phyloP scores from a whole-genome alignment of 1,139 yeast genomes.

The Candida frijolesensis region DNA sequence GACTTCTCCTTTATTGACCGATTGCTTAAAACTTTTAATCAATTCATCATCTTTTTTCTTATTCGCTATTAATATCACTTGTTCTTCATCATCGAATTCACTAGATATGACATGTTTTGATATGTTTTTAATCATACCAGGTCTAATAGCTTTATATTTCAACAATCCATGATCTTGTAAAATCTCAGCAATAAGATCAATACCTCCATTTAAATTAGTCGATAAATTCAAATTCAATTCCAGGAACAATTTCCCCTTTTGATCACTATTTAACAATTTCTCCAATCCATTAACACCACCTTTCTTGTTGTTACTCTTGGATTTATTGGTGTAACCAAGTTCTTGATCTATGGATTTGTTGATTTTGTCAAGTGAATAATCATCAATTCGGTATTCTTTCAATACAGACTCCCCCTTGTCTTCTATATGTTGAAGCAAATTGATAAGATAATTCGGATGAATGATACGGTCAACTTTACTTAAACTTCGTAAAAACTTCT shows the following conservation, averaged over 20 bases:
- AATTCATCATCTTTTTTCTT: constrained; percentile 47
- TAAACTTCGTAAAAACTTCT: constrained; percentile 66
- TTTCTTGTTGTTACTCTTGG: constrained; percentile 10
- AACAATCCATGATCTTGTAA: constrained; percentile 65
- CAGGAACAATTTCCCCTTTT: constrained; percentile 44
- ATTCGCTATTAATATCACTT: constrained; percentile 37
- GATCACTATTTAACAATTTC: constrained; percentile 23
- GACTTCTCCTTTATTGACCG: background rate
- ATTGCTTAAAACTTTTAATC: constrained; percentile 39
- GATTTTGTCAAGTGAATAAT: constrained; percentile 41
- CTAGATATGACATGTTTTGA: constrained; percentile 11
- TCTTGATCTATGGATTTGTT: constrained; percentile 33
- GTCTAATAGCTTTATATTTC: constrained; percentile 35
- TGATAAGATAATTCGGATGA: constrained; percentile 50
- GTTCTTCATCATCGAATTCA: constrained; percentile 19
- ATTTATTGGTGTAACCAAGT: constrained; percentile 26
- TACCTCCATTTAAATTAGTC: constrained; percentile 68
- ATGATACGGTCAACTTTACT: constrained; percentile 41
- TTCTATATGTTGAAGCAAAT: constrained; percentile 31
- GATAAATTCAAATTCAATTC: constrained; percentile 58
- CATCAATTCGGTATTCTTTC: constrained; percentile 28
- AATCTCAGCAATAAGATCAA: constrained; percentile 59
- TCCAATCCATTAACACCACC: constrained; percentile 20
- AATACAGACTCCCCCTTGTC: constrained; percentile 9
- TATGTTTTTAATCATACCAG: constrained; percentile 11